These are phyloP conservation scores for Durusdinium trenchii DNA, from an alignment of 73 alveolate species.

Conservation along the genomic window DNA sequence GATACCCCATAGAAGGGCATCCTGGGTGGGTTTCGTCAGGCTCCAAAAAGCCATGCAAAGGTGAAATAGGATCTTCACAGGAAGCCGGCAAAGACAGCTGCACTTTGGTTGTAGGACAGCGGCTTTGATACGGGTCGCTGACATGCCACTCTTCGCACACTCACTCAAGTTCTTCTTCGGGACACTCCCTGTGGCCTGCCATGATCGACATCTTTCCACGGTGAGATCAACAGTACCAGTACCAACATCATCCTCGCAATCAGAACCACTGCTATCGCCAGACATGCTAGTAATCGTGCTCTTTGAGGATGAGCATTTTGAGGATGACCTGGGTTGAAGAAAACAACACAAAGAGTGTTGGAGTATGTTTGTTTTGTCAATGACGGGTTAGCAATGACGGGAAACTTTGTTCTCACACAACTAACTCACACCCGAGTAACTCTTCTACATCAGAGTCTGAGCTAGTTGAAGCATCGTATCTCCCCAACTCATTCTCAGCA, in stretches of 20 bases:
- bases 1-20: too few relatives aligned
- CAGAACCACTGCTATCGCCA: not conserved
- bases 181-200: not conserved
- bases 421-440: not conserved
- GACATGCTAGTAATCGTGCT: not conserved
- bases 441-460: not conserved
- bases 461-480: not conserved
- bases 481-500: not conserved
- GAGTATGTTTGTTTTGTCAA: not conserved
- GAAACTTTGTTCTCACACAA: not conserved
- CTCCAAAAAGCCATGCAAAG: too few relatives aligned
- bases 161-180: not conserved
- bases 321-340: not conserved
- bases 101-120: not conserved
- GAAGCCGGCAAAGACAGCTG: too few relatives aligned
- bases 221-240: not conserved
- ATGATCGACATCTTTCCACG: not conserved
- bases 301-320: too few relatives aligned
- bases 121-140: not conserved
- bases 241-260: not conserved
- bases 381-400: too few relatives aligned
- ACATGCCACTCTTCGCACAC: not conserved
- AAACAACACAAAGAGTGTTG: not conserved
- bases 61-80: too few relatives aligned
- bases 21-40: too few relatives aligned